Evolutionary conservation across 176 grass and related monocot species (phyloP), one percentile per base, ranked within the genome.

Genomic region (Oryza glaberrima): DNA sequence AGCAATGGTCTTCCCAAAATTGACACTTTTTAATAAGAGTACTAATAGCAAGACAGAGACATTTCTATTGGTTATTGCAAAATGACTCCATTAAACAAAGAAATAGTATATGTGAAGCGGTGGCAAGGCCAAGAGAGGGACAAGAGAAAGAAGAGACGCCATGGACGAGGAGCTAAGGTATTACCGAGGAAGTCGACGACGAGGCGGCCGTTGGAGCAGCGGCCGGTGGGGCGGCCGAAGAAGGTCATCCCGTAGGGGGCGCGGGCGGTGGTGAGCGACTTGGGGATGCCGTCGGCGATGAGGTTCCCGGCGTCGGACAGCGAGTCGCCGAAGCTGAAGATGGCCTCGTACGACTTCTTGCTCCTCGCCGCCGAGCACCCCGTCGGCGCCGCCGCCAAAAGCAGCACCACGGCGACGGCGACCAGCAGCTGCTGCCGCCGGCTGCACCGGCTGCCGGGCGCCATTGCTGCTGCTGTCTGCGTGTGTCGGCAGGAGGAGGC

Each of bases 321-420:
- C 77, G 92, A 94, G 73, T 94, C 89, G 2, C 92, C 89, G 83
- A 94, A 94, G 89, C 92, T 94, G 85, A 94, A 91, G 69, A 94
- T 82, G 81, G 92, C 88, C 5, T 9, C 5, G 87, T 91, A 94
- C 65, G 89, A 84, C 77, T 87, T 91, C 81, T 77, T 84, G 64
- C 65, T 49, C 47, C 13, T 30, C 6, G 80, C 80, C 25, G 51
- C 79, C 30, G 65, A 48, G 85, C 78, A 70, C 3, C 67, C 34
- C 19, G 73, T 20, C 66, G 67, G 7, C 77, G 88, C 83, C 23
- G 46, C 38, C 65, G 11, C 48, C 20, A 3, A 2, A 32, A 40
- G 9, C 26, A 75, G 17, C 1, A 80, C 23, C 51, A 60, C 72
- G 20, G 35, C 52, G 25, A 88, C 32, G 15, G 26, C 0, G 80